phyloP scores from a whole-genome alignment of 768 basidiomycete genomes.

The Podaxis rugospora region DNA sequence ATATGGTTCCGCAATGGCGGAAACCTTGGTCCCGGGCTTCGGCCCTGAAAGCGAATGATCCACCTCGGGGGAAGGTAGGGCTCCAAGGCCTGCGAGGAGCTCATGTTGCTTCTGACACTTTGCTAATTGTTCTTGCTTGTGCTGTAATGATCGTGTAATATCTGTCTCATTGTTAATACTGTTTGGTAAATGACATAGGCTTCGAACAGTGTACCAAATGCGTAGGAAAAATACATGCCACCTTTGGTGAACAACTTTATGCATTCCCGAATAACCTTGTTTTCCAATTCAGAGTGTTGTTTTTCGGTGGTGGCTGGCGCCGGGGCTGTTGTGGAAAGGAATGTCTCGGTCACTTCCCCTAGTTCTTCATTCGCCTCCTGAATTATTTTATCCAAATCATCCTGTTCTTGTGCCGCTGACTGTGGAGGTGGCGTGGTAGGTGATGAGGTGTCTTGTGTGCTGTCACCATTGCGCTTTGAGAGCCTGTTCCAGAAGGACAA shows the following conservation, averaged over 20 bases:
- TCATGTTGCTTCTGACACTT: slow-evolving; percentile 55
- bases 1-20: slow-evolving; percentile 66
- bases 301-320: slow-evolving; percentile 61
- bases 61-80: slow-evolving; percentile 31
- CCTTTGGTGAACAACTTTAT: slow-evolving; percentile 76
- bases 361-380: slow-evolving; percentile 43
- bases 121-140: slow-evolving; percentile 64
- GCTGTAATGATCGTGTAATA: slow-evolving; percentile 77
- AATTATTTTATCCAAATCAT: slow-evolving; percentile 40
- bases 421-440: slow-evolving; percentile 20
- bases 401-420: slow-evolving; percentile 25
- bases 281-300: slow-evolving; percentile 71
- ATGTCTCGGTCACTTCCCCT: slow-evolving; percentile 48
- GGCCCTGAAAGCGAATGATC: slow-evolving; percentile 17
- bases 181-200: not conserved
- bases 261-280: slow-evolving; percentile 77
- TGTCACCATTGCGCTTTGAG: slow-evolving; percentile 37
- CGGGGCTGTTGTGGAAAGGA: slow-evolving; percentile 58
- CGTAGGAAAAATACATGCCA: slow-evolving; percentile 88
- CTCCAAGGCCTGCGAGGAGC: slow-evolving; percentile 59
- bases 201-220: slow-evolving; percentile 56
- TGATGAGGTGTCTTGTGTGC: slow-evolving; percentile 13
- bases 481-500: slow-evolving; percentile 74
- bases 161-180: slow-evolving; percentile 36
- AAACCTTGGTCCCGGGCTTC: slow-evolving; percentile 32